phyloP scores from a whole-genome alignment of 2,329 filamentous ascomycete genomes.

The Venturia aucupariae region DNA sequence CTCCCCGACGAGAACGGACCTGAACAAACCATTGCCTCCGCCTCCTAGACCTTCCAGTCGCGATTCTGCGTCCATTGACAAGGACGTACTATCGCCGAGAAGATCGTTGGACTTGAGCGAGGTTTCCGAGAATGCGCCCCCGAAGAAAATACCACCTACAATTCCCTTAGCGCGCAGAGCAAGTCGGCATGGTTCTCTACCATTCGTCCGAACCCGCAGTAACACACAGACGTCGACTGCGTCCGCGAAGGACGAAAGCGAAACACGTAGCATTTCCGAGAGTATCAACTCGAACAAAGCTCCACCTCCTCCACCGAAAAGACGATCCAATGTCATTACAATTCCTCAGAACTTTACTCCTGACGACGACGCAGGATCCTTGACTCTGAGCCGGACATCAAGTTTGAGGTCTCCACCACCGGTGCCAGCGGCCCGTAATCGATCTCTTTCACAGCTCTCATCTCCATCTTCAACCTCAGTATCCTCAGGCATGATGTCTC shows the following conservation, averaged over 20 bases:
- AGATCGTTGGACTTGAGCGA: background rate
- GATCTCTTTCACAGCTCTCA: constrained; percentile 6
- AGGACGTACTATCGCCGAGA: background rate
- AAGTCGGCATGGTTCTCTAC: background rate
- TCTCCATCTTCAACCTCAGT: background rate
- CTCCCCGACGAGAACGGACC: constrained; percentile 36
- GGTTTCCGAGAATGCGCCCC: background rate
- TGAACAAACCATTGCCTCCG: constrained; percentile 55
- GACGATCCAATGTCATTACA: background rate
- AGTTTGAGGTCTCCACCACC: constrained; percentile 11
- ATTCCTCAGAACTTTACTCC: background rate
- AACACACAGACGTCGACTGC: constrained; percentile 4
- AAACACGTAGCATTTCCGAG: background rate
- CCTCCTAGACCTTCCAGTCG: constrained; percentile 31
- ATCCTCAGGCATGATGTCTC: background rate
- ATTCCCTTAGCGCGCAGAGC: constrained; percentile 9
- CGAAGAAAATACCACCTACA: background rate
- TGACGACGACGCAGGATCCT: background rate
- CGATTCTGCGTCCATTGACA: constrained; percentile 2
- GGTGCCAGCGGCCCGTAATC: constrained; percentile 4
- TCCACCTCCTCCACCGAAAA: constrained; percentile 8
- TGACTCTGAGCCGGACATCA: constrained; percentile 1
- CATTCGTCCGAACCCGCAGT: background rate
- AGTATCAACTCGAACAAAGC: constrained; percentile 8
- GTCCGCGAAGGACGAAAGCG: background rate